Base-by-base conservation (phyloP, 371 early-diverging fungal genomes). In the Capniomyces stellatus region DNA sequence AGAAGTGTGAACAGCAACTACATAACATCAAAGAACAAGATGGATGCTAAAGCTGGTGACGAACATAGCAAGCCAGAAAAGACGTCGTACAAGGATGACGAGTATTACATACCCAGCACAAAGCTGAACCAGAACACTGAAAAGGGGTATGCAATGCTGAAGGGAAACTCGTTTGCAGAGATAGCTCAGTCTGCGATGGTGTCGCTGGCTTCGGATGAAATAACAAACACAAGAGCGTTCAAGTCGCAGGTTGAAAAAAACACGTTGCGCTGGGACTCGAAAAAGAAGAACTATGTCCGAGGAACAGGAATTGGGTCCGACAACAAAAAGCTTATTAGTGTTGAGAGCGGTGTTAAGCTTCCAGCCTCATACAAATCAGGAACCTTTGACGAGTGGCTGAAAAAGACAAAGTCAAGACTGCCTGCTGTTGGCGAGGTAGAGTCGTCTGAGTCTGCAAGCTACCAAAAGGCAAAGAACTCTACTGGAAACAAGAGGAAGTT, bases 241-340 rank as follows among this genome's bases (percentile, higher is more conserved):
- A 57, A 61, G 18, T 50, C 60, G 18, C 55, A 55, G 43, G 54
- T 59, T 50, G 51, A 63, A 19, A 63, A 69, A 52, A 63, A 64
- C 29, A 48, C 54, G n/a, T 58, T 92, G 41, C 76, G 82, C 41
- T 97, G 98, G 98, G 96, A 97, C 63, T 71, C 80, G 44, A 89
- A 83, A 64, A 92, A 94, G 78, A 88, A 87, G 69, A 83, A 81
- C 63, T 94, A 91, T 74, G 79, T 87, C 43, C 64, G 77, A 24
- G 82, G 83, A 21, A 71, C 75, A 2, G 85, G 85, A 43, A 75
- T 92, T 58, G 98, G 95, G n/a, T 63, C 85, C 1, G 94, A 95
- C 61, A 95, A 95, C 74, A 87, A 88, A 66, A 97, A 95, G 75
- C 61, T 88, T 60, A 88, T 97, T 54, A 80, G 77, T 49, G 87